Evolutionary conservation across 176 grass and related monocot genomes (phyloP).

Genomic region (Olyra latifolia): DNA sequence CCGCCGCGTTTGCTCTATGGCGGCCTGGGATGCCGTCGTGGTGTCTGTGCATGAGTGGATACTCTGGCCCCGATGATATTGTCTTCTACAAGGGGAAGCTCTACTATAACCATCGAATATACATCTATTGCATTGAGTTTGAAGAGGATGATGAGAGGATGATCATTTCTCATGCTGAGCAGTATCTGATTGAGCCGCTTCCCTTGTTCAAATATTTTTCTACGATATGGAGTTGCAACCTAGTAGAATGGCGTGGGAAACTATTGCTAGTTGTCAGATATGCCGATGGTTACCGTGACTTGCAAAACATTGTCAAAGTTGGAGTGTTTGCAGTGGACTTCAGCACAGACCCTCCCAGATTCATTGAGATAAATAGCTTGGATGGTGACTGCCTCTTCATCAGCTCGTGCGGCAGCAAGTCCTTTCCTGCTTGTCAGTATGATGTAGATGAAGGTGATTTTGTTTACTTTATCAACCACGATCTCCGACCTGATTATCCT

Average conservation of each 20-base stretch:
- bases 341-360: slow-evolving; percentile 14
- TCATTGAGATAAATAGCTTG: slow-evolving; percentile 9
- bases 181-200: no score
- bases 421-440: slow-evolving; percentile 29
- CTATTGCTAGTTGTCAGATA: no score
- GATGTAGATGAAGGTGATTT: slow-evolving; percentile 6
- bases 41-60: neutral
- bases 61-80: neutral
- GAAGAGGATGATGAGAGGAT: no score
- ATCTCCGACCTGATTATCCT: no score
- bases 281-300: no score
- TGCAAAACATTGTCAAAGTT: no score
- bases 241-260: no score
- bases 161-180: no score
- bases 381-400: slow-evolving; percentile 27
- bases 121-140: no score
- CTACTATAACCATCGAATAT: no score
- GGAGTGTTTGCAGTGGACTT: slow-evolving; percentile 15
- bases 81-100: neutral
- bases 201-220: no score
- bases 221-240: no score
- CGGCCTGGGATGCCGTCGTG: slow-evolving; percentile 8
- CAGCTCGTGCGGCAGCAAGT: neutral
- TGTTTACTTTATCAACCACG: slow-evolving; percentile 13
- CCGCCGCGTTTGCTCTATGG: neutral